A percentile compares a stretch with the other conserved stretches of the same genome.
These are phyloP conservation scores for Penicillium sp. DNA, from an alignment of 2,329 filamentous ascomycete species.

Conservation along the genomic window DNA sequence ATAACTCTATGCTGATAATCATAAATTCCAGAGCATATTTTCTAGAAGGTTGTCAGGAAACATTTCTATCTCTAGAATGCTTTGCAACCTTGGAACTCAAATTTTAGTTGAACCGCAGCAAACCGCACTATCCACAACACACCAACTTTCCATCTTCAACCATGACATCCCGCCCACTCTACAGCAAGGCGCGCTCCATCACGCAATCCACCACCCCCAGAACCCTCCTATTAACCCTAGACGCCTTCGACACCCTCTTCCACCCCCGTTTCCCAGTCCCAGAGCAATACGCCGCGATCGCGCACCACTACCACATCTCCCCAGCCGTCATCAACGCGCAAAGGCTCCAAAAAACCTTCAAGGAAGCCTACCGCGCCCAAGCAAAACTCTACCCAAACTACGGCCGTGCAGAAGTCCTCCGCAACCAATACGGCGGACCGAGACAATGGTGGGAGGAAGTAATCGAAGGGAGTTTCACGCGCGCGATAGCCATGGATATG, in stretches of 20 bases:
- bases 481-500: constrained; percentile 13
- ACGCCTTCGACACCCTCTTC: constrained; percentile 45
- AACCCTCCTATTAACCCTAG: constrained; percentile 42
- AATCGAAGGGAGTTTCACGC: constrained; percentile 35
- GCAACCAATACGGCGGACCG: constrained; percentile 35
- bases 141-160: no score
- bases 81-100: no score
- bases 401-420: constrained; percentile 36
- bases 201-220: no score
- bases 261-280: constrained; percentile 37
- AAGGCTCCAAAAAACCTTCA: constrained; percentile 34
- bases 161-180: no score
- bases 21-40: no score
- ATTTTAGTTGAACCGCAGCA: no score
- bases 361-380: constrained; percentile 31
- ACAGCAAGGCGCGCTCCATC: no score
- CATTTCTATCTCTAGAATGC: no score
- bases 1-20: no score
- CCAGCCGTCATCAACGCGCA: constrained; percentile 23
- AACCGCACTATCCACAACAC: no score
- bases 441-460: constrained; percentile 44
- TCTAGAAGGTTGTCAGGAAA: no score
- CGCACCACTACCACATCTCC: constrained; percentile 34
- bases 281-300: constrained; percentile 38
- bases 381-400: constrained; percentile 38